Base-by-base conservation (phyloP, 2,329 filamentous ascomycete species). In the Apiospora arundinis region DNA sequence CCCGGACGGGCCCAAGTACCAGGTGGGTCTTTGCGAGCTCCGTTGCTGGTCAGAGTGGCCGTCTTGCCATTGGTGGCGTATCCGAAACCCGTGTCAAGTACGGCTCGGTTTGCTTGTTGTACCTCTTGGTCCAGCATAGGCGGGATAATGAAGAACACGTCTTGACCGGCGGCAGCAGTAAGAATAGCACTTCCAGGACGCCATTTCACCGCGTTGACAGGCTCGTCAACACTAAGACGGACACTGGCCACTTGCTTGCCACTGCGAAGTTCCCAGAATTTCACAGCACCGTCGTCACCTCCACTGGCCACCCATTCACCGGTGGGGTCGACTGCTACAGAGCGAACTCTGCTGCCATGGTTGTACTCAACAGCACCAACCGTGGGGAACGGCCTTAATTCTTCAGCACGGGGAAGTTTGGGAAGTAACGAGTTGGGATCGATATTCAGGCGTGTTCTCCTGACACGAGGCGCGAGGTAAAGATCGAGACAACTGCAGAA, bases 361-460 rank as follows among this genome's bases (percentile, higher is more conserved):
- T 95, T 95, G 86, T 96, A 98, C 16, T 97, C 88, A 7, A 94
- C 94, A 63, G 95, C 93, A 76, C 93, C 95, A 11, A 94, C 91
- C 0, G 95, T 97, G 18, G 96, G 96, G 87, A 98, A 99, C 1
- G 96, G 96, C 78, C 94, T 94, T 71, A 99, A 87, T 78, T 99
- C 95, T 77, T 97, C 94, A 0, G 96, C 95, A 72, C 93, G 93
- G 9, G 97, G 96, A 9, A 99, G 87, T 81, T 98, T 98, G 16
- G 96, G 95, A 46, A 99, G 88, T 68, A 99, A 86, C 48, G 94
- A 97, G 81, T 93, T 93, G 3, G 96, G 96, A 77, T 99, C 96
- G 78, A 99, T 98, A 83, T 98, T 97, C 78, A 99, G 90, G 82
- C 95, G 93, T 85, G 95, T 98, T 85, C 95, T 98, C 81, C 97